These are phyloP conservation scores for Vararia minispora DNA, from an alignment of 768 basidiomycete genomes.

Conservation along the genomic window DNA sequence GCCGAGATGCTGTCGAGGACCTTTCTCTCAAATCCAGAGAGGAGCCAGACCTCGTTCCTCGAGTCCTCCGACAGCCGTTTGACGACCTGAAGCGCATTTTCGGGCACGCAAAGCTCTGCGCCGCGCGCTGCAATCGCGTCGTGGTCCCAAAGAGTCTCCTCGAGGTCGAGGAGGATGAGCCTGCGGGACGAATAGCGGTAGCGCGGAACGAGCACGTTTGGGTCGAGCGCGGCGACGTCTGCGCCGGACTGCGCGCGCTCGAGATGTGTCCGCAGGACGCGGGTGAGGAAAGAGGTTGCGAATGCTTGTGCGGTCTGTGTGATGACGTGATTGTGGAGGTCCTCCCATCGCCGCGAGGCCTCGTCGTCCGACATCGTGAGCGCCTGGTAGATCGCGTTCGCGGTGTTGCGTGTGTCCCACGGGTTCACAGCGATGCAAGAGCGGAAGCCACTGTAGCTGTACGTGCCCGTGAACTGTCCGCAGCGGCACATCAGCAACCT, in stretches of 20 bases:
- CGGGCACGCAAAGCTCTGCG: constrained; percentile 18
- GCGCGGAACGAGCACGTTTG: constrained; percentile 45
- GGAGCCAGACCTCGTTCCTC: constrained; percentile 70
- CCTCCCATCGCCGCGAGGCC: constrained; percentile 67
- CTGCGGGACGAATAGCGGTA: constrained; percentile 57
- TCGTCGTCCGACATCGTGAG: constrained; percentile 72
- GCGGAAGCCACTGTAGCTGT: constrained; percentile 78
- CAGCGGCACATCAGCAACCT: background rate
- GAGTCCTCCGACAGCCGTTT: constrained; percentile 48
- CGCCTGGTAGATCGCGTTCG: constrained; percentile 66
- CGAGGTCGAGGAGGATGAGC: constrained; percentile 66
- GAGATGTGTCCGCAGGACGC: constrained; percentile 60
- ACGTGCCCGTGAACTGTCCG: constrained; percentile 73
- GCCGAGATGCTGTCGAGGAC: constrained; percentile 55
- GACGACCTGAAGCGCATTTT: constrained; percentile 34
- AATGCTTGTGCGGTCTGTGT: constrained; percentile 84
- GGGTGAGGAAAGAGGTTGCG: constrained; percentile 66
- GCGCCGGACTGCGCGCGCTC: constrained; percentile 43
- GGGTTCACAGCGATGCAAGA: constrained; percentile 83
- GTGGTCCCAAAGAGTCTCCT: constrained; percentile 67
- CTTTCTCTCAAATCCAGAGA: constrained; percentile 62
- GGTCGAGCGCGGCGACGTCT: constrained; percentile 30
- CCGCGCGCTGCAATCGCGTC: constrained; percentile 29
- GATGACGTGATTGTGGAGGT: constrained; percentile 75
- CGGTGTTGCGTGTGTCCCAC: constrained; percentile 77